Evolutionary conservation across 805 yeast genomes (phyloP), one percentile per base, ranked within the genome.

Genomic region (Barnettozyma salicaria): DNA sequence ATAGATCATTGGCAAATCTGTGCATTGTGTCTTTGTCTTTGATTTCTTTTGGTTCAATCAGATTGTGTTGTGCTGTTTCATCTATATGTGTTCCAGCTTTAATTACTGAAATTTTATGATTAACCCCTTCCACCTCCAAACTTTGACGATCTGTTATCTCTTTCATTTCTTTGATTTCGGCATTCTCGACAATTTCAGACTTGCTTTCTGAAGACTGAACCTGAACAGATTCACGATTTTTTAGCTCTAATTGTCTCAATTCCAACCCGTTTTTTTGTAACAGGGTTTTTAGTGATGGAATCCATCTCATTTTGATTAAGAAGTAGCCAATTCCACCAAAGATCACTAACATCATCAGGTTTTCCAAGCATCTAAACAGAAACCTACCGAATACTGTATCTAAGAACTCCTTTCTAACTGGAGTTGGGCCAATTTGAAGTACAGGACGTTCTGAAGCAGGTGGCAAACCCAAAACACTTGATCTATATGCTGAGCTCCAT

Each of bases 361-460:
- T 67, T 45, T 71, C 76, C 4, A 68, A 23, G 37, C 58, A 39
- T 37, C 63, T 55, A 27, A 57, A 56, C 4, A 59, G 37, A 27
- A 64, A 55, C 13, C 50, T 52, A 1, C 60, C 64, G 31, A 61
- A 30, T 4, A 39, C 47, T 2, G 55, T 40, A 17, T 42, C 49
- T 20, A 44, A 48, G 30, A 50, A 48, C 1, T 48, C 50, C 3
- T 34, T 34, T 18, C 43, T 37, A 19, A 10, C 18, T 11, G 55
- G 49, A 4, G 52, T 42, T 5, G 58, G 52, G 30, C 49, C 62
- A 6, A 57, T 47, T 26, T 51, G 36, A n/a, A 55, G 32, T 1
- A 51, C 18, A 3, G 53, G 43, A 2, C 36, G 11, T 7, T 47
- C n/a, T 11, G 52, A 42, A 11, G 22, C 37, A 8, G 37, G 26